Conservation (phyloP, 2,329 filamentous ascomycete species). For the Fusarium sp. region DNA sequence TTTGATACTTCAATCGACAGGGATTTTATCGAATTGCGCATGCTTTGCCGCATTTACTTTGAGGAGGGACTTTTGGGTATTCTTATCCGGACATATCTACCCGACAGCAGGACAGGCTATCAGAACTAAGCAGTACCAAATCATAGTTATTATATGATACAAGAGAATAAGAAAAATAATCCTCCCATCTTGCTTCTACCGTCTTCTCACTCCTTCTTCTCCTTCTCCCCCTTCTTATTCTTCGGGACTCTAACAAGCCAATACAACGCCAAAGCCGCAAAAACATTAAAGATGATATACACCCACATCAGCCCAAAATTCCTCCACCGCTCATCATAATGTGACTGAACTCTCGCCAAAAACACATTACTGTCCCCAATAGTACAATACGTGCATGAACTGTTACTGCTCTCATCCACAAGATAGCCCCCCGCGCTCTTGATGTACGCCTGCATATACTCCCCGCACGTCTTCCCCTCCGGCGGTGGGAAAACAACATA, state of each 20-base stretch:
- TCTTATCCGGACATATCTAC: neutral
- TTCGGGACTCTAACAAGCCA: constrained; percentile 62
- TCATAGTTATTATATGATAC: neutral
- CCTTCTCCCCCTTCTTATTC: constrained; percentile 45
- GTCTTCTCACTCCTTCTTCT: neutral
- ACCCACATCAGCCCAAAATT: constrained; percentile 73
- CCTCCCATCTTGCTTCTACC: neutral
- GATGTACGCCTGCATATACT: constrained; percentile 67
- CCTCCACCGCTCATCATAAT: constrained; percentile 70
- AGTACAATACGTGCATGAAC: constrained; percentile 65
- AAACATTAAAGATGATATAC: constrained; percentile 68
- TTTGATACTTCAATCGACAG: neutral
- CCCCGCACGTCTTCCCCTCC: constrained; percentile 63
- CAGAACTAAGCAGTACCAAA: neutral
- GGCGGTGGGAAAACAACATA: constrained; percentile 72
- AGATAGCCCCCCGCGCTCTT: constrained; percentile 61
- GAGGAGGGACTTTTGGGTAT: neutral
- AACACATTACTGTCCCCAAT: constrained; percentile 62
- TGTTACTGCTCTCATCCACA: constrained; percentile 55
- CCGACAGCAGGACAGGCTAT: neutral
- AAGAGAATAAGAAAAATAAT: accelerated
- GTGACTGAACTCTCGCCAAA: constrained; percentile 57
- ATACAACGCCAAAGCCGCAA: constrained; percentile 64
- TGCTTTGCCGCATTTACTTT: neutral
- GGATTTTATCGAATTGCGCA: neutral